phyloP scores from a whole-genome alignment of 2,329 filamentous ascomycete genomes.

The Pseudogymnoascus sp. region DNA sequence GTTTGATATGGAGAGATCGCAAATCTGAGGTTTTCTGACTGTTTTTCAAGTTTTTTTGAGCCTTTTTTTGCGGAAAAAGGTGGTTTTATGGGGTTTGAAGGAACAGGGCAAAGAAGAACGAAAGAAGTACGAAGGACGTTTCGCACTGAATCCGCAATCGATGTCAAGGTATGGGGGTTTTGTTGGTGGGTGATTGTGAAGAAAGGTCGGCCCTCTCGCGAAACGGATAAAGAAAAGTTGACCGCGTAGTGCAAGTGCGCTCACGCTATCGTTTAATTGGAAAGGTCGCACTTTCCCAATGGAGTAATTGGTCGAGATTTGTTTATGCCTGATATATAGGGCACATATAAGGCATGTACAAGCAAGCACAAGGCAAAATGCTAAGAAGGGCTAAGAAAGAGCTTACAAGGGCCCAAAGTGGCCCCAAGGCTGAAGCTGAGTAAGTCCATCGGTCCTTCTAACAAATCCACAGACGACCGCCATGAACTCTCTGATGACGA shows the following conservation, averaged over 20 bases:
- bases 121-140: constrained; percentile 27
- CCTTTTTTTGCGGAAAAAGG: constrained; percentile 23
- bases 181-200: constrained; percentile 12
- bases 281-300: constrained; percentile 8
- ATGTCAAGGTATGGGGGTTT: constrained; percentile 13
- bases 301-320: constrained; percentile 1
- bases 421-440: constrained; percentile 5
- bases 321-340: neutral
- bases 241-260: constrained; percentile 9
- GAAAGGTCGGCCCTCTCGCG: constrained; percentile 9
- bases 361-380: neutral
- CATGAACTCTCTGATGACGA: neutral
- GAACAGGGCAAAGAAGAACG: constrained; percentile 30
- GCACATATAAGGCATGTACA: neutral
- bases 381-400: neutral
- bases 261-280: constrained; percentile 5
- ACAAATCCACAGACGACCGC: neutral
- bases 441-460: constrained; percentile 3
- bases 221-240: constrained; percentile 12
- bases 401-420: neutral
- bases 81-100: constrained; percentile 25
- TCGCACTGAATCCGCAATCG: constrained; percentile 29
- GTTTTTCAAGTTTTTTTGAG: constrained; percentile 34
- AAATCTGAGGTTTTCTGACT: constrained; percentile 24
- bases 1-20: constrained; percentile 23